These are phyloP conservation scores for Puccinia coronata DNA, from an alignment of 1,284 basidiomycete genomes.

Conservation along the genomic window DNA sequence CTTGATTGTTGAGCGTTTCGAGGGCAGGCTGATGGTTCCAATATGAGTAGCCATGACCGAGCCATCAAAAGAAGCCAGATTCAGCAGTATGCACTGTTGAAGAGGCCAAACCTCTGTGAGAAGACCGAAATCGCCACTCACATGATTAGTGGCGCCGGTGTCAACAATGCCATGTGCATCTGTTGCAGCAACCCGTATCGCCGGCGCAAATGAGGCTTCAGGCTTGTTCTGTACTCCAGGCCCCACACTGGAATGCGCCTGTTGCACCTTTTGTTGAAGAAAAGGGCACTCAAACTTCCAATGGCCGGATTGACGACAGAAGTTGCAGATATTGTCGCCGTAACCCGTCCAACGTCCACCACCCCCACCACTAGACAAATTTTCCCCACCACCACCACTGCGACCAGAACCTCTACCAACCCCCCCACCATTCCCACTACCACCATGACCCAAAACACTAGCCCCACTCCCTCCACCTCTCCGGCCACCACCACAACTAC, in stretches of 20 bases:
- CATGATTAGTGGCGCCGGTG: conserved; percentile 21
- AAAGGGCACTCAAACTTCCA: conserved; percentile 3
- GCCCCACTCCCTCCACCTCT: background rate
- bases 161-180: conserved; percentile 11
- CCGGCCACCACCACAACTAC: background rate
- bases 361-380: too few species aligned
- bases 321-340: background rate
- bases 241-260: background rate
- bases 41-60: background rate
- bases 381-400: too few species aligned
- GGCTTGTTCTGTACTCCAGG: background rate
- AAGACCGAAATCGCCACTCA: background rate
- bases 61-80: background rate
- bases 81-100: conserved; percentile 10
- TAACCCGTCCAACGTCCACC: too few species aligned
- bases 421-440: background rate
- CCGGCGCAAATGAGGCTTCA: background rate
- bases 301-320: background rate
- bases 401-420: too few species aligned
- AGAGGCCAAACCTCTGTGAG: background rate
- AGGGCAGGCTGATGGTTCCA: background rate
- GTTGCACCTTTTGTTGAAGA: background rate
- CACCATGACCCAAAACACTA: background rate
- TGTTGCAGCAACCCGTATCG: conserved; percentile 20
- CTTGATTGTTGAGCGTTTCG: background rate